Percentiles rank a stretch among this genome's conserved stretches.
Conservation (phyloP, 2,329 filamentous ascomycete genomes). For the Cladophialophora bantiana region DNA sequence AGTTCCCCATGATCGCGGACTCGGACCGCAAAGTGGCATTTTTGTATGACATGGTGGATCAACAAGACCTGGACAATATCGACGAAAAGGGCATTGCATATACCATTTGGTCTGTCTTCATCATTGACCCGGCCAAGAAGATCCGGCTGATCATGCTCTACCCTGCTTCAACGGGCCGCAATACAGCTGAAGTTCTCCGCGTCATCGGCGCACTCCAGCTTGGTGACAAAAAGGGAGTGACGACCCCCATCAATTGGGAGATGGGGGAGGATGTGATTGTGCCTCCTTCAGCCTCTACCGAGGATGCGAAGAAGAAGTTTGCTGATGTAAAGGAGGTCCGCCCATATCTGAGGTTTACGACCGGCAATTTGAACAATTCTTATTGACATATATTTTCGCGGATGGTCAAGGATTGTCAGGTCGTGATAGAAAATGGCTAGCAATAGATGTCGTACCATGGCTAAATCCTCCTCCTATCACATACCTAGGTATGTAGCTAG, state of each 20-base stretch:
- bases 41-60: constrained; percentile 82
- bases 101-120: constrained; percentile 92
- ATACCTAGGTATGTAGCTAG: no score
- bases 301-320: constrained; percentile 87
- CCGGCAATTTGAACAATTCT: not conserved
- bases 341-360: constrained; percentile 52
- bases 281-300: constrained; percentile 79
- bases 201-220: constrained; percentile 81
- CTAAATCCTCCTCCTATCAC: no score
- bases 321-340: constrained; percentile 71
- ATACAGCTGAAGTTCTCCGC: constrained; percentile 78
- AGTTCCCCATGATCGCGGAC: constrained; percentile 83
- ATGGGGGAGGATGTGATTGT: constrained; percentile 92
- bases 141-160: constrained; percentile 93
- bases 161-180: constrained; percentile 87
- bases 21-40: constrained; percentile 78
- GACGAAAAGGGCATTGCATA: constrained; percentile 85
- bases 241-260: constrained; percentile 89
- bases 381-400: not conserved
- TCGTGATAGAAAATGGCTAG: not conserved
- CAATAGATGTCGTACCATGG: not conserved
- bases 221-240: constrained; percentile 86
- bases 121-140: constrained; percentile 93
- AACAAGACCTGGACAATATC: constrained; percentile 81
- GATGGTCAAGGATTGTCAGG: not conserved